These are phyloP conservation scores for Aspergillus brunneoviolaceus DNA, from an alignment of 2,329 filamentous ascomycete genomes.

Conservation along the genomic window DNA sequence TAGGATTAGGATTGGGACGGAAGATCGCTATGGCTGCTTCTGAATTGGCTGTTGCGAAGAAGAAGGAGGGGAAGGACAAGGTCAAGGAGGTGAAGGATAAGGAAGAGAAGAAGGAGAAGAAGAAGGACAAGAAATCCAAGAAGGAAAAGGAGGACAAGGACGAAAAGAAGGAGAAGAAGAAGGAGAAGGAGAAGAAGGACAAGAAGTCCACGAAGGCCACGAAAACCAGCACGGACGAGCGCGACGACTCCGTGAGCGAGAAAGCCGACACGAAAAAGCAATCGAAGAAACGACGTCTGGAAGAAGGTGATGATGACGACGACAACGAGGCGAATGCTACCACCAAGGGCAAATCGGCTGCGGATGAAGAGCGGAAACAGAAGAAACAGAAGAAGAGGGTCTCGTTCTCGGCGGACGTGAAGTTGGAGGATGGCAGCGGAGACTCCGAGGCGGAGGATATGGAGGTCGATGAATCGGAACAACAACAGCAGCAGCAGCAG, in stretches of 20 bases:
- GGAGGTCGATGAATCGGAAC: slow-evolving; percentile 8
- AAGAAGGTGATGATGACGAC: slow-evolving; percentile 20
- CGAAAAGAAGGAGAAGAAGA: slow-evolving; percentile 12
- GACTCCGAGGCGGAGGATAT: slow-evolving; percentile 7
- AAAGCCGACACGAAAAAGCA: slow-evolving; percentile 21
- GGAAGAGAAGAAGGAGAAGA: not conserved
- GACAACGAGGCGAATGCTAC: slow-evolving; percentile 1
- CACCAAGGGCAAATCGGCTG: not conserved
- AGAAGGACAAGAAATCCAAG: not conserved
- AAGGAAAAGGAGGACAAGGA: not conserved
- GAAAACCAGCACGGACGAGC: slow-evolving; percentile 16
- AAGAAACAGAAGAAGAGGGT: slow-evolving; percentile 55
- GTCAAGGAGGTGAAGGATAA: not conserved
- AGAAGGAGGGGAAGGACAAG: not conserved
- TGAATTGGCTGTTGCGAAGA: not conserved
- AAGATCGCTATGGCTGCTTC: not conserved
- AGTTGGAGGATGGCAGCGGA: slow-evolving; percentile 57
- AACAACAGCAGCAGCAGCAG: slow-evolving; percentile 8
- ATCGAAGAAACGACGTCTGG: slow-evolving; percentile 21
- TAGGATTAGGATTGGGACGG: not conserved
- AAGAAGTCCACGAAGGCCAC: not conserved
- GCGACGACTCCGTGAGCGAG: not conserved
- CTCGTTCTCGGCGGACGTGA: slow-evolving; percentile 64
- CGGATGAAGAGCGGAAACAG: slow-evolving; percentile 1
- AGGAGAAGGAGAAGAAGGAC: slow-evolving; percentile 12